Evolutionary conservation across 768 basidiomycete species (phyloP).

Genomic region (Suillus luteus): DNA sequence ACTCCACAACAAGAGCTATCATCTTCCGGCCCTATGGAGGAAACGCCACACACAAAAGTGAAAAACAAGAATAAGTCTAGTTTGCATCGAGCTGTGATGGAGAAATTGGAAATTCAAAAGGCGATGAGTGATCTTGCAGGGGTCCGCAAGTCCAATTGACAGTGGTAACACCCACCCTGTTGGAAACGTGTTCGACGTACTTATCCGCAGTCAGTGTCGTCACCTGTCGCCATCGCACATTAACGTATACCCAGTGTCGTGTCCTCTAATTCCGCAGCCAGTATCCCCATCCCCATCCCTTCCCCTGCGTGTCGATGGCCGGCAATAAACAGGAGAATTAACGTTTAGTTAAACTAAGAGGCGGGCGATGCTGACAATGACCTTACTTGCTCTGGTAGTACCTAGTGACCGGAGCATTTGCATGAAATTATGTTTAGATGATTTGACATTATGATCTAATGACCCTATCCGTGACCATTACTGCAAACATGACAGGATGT

Average conservation of each 20-base stretch:
- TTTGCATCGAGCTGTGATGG: constrained; percentile 73
- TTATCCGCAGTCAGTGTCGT: neutral
- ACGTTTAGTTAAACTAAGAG: neutral
- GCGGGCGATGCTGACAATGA: neutral
- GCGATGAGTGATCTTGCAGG: constrained; percentile 57
- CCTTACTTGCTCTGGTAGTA: neutral
- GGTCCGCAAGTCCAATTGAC: constrained; percentile 24
- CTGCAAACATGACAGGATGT: neutral
- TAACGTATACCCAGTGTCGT: neutral
- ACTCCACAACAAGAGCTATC: constrained; percentile 19
- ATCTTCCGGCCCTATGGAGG: constrained; percentile 16
- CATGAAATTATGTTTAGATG: neutral
- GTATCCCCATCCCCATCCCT: neutral
- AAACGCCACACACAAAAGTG: constrained; percentile 22
- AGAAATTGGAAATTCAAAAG: constrained; percentile 71
- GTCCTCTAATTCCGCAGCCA: neutral
- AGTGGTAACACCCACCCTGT: neutral
- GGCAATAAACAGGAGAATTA: neutral
- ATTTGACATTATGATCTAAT: neutral
- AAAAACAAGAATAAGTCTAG: constrained; percentile 56
- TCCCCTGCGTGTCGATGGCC: neutral
- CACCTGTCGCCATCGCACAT: neutral
- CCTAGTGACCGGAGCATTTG: neutral
- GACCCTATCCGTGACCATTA: neutral
- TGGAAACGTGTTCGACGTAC: neutral